Base-by-base conservation (phyloP, 768 basidiomycete species). In the Leccinum incarnatum region DNA sequence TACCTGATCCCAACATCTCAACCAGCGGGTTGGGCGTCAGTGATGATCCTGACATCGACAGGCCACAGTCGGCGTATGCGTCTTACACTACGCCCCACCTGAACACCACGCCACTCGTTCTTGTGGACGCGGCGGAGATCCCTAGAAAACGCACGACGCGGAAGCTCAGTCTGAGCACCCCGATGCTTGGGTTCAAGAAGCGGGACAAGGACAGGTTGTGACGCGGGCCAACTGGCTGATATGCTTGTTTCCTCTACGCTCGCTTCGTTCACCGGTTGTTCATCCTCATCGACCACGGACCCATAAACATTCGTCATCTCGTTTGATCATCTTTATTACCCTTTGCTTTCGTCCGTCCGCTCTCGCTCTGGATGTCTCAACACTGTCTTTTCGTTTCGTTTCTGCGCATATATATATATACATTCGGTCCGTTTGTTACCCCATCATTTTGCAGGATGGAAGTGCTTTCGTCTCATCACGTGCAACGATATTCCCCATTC, bases 151-250 rank as follows among this genome's bases (percentile, higher is more conserved):
- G 55, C 45, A 76, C 83, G 59, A 79, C 76, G 66, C 77, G 88
- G 56, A 91, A 91, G 75, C 72, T 91, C 72, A 91, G 89, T 69
- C 69, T 91, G 57, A 80, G 80, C 23, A 78, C 81, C 52, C 83
- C 85, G 51, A 83, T 84, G 63, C 74, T 82, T 2, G 76, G 75
- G 51, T 81, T 89, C 61, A 67, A 81, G 78, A 75, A 80, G 78
- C 70, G 81, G 69, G 82, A 85, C 55, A 84, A 74, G 69, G 69
- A 76, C 34, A 79, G 78, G 67, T 75, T 78, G 23, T 34, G 54
- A 58, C 51, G 47, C 65, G 61, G 68, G 60, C 51, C 64, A 37
- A 55, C 37, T 30, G 42, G 34, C 34, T n/a, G 17, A 4, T 10
- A 7, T n/a, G 12, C 32, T 11, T 40, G 11, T 40, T 47, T 40